Evolutionary conservation across 208 protist species (phyloP).

Genomic region (Crithidia bombi): DNA sequence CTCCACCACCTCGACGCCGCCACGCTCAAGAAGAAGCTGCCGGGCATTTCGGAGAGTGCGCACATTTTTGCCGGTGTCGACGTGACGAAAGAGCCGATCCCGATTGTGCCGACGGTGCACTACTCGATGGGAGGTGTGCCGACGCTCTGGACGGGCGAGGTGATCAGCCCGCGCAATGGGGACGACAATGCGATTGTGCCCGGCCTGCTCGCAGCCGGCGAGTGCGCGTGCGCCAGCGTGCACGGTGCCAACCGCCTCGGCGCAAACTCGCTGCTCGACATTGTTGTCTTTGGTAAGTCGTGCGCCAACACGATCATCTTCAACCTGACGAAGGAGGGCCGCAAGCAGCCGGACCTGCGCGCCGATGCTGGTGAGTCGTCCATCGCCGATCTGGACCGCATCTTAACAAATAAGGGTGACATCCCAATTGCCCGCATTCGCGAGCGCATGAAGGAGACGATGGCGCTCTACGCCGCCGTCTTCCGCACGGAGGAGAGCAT

Average conservation of each 20-base stretch:
- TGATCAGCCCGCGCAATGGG: constrained; percentile 85
- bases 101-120: constrained; percentile 99
- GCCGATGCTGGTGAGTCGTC: constrained; percentile 91
- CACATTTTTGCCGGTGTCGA: constrained; percentile 99
- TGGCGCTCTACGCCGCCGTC: constrained; percentile 98
- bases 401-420: constrained; percentile 95
- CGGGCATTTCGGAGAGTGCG: constrained; percentile 99
- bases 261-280: constrained; percentile 99
- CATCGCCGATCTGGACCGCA: constrained; percentile 96
- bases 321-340: constrained; percentile 92
- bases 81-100: constrained; percentile 99
- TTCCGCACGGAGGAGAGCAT: constrained; percentile 95
- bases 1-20: constrained; percentile 97
- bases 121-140: constrained; percentile 98
- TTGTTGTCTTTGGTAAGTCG: constrained; percentile 99
- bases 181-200: constrained; percentile 96
- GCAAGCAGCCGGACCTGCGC: constrained; percentile 84
- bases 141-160: constrained; percentile 93
- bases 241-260: constrained; percentile 99
- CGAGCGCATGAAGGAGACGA: constrained; percentile 97
- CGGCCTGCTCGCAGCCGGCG: constrained; percentile 97
- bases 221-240: constrained; percentile 97
- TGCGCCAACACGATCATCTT: constrained; percentile 95
- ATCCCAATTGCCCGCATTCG: constrained; percentile 93
- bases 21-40: constrained; percentile 96